phyloP scores from a whole-genome alignment of 2,329 filamentous ascomycete genomes.

The Penicillium olsonii region DNA sequence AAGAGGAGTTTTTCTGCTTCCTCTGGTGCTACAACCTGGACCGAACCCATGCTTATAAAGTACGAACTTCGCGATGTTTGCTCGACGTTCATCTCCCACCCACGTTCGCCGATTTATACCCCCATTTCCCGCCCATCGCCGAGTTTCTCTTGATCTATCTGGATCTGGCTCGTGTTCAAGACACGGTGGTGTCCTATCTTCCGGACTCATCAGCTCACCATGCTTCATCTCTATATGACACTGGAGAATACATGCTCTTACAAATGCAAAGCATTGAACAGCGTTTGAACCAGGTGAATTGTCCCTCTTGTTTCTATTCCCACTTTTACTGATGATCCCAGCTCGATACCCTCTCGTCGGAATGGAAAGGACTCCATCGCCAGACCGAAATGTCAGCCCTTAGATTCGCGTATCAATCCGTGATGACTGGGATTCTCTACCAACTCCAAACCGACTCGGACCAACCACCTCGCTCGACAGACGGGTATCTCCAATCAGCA shows the following conservation, averaged over 20 bases:
- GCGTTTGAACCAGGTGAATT: constrained; percentile 14
- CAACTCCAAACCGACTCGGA: constrained; percentile 10
- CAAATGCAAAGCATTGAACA: constrained; percentile 16
- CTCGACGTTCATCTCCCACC: constrained; percentile 6
- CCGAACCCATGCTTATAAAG: constrained; percentile 25
- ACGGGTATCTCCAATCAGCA: constrained; percentile 20
- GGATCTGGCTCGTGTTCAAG: constrained; percentile 21
- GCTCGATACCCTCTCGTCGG: constrained; percentile 13
- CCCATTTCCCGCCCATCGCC: constrained; percentile 1
- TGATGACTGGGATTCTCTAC: constrained; percentile 23
- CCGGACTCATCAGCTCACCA: not conserved
- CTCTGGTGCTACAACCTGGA: constrained; percentile 28
- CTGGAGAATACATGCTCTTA: constrained; percentile 5
- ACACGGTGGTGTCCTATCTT: constrained; percentile 15
- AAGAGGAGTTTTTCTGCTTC: constrained; percentile 24
- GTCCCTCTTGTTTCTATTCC: too few species aligned
- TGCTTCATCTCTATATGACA: not conserved
- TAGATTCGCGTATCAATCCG: constrained; percentile 22
- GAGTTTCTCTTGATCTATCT: constrained; percentile 21
- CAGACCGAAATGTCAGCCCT: constrained; percentile 21
- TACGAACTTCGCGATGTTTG: constrained; percentile 10
- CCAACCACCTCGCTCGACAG: constrained; percentile 1
- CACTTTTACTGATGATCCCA: not conserved
- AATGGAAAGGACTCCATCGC: constrained; percentile 22
- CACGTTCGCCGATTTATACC: not conserved